Base-by-base conservation (phyloP, 2,329 filamentous ascomycete species). In the Dissoconium aciculare region DNA sequence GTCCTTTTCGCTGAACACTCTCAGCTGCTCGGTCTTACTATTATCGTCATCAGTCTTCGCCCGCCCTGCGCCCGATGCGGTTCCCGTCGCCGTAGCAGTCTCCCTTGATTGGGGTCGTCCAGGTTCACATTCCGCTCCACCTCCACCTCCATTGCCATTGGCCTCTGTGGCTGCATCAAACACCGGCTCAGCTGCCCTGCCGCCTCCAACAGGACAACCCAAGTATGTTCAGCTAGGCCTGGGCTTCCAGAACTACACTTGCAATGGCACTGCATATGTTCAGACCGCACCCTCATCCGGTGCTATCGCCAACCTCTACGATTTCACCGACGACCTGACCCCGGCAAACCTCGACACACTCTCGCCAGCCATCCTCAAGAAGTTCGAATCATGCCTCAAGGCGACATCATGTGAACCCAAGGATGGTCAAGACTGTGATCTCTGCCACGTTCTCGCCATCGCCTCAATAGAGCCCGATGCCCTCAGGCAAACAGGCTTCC, bases 201-300 rank as follows among this genome's bases (percentile, higher is more conserved):
- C 39, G 16, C 21, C 34, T 9, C 44, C 43, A 1, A 35, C 31
- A 6, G 28, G 31, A 12, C 30, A 36, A 4, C 45, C 49, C 17
- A 47, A 46, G 33, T 45, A 45, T 56, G 66, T 78, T 38, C 64
- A 62, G 33, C 55, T 78, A 25, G 74, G 73, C 42, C 66, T 74
- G 43, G 74, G 74, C 34, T 67, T 74, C 44, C 74, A 78, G 47
- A 78, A 78, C 64, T 78, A 78, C 60, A 74, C 69, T 21, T 78
- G 74, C 54, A 41, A 35, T 9, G 38, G 31, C 15, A 29, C 31
- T 23, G 38, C 33, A 16, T 50, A 40, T 36, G 33, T 44, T 39
- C 33, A 40, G 28, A 42, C 51, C 49, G 2, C 41, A 44, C 0
- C 56, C 62, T 16, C 44, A 44, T 4, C 52, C 59, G 57, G 59